Evolutionary conservation across 805 yeast species (phyloP).

Genomic region (Priceomyces fermenticarens): DNA sequence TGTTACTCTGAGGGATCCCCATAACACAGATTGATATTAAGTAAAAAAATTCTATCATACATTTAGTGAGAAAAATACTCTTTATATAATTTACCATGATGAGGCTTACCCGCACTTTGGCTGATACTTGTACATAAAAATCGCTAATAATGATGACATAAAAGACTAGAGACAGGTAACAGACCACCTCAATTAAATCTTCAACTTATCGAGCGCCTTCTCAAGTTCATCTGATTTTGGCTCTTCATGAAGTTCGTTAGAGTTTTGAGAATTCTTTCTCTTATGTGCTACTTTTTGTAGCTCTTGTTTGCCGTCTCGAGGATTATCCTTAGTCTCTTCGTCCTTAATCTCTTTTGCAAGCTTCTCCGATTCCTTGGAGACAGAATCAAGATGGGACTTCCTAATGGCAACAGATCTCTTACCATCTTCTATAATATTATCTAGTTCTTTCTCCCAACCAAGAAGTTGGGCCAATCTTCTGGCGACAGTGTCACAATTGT

Average conservation of each 20-base stretch:
- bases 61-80: background rate
- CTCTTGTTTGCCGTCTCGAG: background rate
- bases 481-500: conserved; percentile 67
- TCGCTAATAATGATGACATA: no score
- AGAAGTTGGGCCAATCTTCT: conserved; percentile 47
- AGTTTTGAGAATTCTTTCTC: conserved; percentile 10
- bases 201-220: conserved; percentile 9
- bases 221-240: conserved; percentile 6
- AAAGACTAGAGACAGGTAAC: no score
- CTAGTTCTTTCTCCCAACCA: conserved; percentile 65
- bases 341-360: conserved; percentile 5
- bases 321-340: background rate
- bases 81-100: conserved; percentile 4
- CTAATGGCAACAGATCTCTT: conserved; percentile 9
- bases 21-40: conserved; percentile 52
- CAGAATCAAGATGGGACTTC: conserved; percentile 7
- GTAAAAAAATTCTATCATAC: conserved; percentile 16
- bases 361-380: conserved; percentile 8
- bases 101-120: conserved; percentile 12
- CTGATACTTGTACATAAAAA: no score
- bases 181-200: no score
- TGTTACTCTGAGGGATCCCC: conserved; percentile 39
- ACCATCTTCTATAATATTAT: conserved; percentile 28
- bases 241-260: conserved; percentile 6
- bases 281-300: conserved; percentile 1